A percentile compares a stretch with the other conserved stretches of the same genome.
phyloP scores from a whole-genome alignment of 1,139 yeast species.

The Geotrichum siamense region DNA sequence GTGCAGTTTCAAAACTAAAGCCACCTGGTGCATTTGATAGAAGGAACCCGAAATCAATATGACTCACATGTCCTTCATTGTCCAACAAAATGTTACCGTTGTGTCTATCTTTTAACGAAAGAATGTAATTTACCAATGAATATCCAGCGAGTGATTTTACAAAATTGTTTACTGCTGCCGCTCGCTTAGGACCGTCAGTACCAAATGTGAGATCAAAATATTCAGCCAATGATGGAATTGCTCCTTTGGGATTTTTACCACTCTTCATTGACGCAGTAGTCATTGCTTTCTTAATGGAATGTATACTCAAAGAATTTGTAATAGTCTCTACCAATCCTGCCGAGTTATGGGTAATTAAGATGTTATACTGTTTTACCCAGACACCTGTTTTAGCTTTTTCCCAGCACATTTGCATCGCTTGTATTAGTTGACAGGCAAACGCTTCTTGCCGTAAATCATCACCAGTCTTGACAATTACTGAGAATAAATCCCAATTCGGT shows the following conservation, averaged over 20 bases:
- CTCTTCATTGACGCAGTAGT: constrained; percentile 63
- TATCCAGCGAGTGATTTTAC: constrained; percentile 82
- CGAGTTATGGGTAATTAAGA: constrained; percentile 79
- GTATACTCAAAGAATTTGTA: constrained; percentile 86
- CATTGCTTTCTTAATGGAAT: constrained; percentile 85
- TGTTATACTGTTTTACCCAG: constrained; percentile 93
- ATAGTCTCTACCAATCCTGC: constrained; percentile 94
- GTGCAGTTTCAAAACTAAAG: constrained; percentile 94
- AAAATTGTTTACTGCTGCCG: constrained; percentile 73
- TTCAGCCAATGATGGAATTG: constrained; percentile 63
- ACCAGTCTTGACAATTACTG: constrained; percentile 94
- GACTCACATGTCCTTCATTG: constrained; percentile 88
- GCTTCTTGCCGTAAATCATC: constrained; percentile 95
- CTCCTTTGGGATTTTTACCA: constrained; percentile 62
- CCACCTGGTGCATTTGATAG: constrained; percentile 93
- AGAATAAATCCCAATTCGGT: constrained; percentile 88
- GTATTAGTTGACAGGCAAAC: constrained; percentile 88
- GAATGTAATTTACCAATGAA: constrained; percentile 76
- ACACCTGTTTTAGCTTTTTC: constrained; percentile 53
- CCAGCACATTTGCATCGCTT: constrained; percentile 84
- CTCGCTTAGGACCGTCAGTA: constrained; percentile 40
- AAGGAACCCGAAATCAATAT: constrained; percentile 91
- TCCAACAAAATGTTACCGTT: constrained; percentile 95
- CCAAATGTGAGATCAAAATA: constrained; percentile 74
- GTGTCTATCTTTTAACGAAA: constrained; percentile 92